phyloP scores from a whole-genome alignment of 768 basidiomycete genomes.

The Boletus sensibilis region DNA sequence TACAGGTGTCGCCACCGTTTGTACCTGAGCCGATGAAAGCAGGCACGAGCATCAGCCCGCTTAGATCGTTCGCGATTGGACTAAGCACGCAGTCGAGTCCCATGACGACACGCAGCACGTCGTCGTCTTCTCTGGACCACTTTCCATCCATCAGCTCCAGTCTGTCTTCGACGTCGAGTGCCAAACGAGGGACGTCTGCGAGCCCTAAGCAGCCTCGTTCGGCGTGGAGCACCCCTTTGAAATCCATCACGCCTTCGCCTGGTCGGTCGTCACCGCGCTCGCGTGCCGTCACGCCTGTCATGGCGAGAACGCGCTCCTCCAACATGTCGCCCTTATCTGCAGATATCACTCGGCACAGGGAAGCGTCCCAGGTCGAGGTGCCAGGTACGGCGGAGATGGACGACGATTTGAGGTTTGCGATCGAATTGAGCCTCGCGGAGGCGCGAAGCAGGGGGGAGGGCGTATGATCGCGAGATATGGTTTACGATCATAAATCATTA shows the following conservation, averaged over 20 bases:
- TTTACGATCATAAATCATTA: not conserved
- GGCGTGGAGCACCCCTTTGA: conserved; percentile 43
- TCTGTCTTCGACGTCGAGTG: conserved; percentile 24
- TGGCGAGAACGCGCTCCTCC: conserved; percentile 6
- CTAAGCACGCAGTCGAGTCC: conserved; percentile 8
- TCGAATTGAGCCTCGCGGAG: conserved; percentile 72
- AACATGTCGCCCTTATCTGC: conserved; percentile 16
- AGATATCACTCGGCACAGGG: conserved; percentile 8
- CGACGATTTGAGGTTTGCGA: conserved; percentile 61
- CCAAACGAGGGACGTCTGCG: conserved; percentile 15
- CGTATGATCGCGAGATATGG: conserved; percentile 4
- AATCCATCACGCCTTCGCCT: conserved; percentile 16
- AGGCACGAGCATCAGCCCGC: conserved; percentile 36
- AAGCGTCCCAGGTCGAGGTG: not conserved
- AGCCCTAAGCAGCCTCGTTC: conserved; percentile 24
- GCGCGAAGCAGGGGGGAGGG: conserved; percentile 13
- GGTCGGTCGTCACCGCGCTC: conserved; percentile 18
- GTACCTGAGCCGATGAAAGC: conserved; percentile 58
- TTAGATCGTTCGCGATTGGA: conserved; percentile 11
- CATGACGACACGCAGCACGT: conserved; percentile 10
- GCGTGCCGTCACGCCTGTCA: conserved; percentile 10
- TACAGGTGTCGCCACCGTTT: conserved; percentile 53
- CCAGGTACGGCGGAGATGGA: conserved; percentile 45
- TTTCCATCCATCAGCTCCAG: conserved; percentile 38
- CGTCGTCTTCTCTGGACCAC: conserved; percentile 27